phyloP scores from a whole-genome alignment of 2,329 filamentous ascomycete genomes.

The Mollisia scopiformis region DNA sequence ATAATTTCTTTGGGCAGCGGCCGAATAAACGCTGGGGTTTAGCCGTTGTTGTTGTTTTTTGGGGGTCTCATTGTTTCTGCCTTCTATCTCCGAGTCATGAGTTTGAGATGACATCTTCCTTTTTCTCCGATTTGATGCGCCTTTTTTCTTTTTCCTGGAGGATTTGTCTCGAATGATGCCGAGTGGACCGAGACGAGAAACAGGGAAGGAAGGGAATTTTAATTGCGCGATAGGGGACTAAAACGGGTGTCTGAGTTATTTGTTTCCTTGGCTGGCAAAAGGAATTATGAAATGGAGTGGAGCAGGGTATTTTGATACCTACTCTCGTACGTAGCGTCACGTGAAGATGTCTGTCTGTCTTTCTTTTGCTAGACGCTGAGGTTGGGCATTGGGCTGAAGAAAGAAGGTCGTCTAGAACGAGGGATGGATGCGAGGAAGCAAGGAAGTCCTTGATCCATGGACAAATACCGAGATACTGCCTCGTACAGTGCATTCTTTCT shows the following conservation, averaged over 20 bases:
- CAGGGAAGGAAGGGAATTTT: background rate
- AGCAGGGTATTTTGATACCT: background rate
- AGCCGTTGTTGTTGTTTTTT: background rate
- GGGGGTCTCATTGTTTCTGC: background rate
- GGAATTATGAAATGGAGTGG: background rate
- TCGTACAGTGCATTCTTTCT: background rate
- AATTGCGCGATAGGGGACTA: background rate
- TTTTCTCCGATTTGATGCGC: background rate
- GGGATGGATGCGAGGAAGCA: background rate
- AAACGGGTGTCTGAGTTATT: too few relatives aligned
- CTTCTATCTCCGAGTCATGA: background rate
- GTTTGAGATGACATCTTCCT: background rate
- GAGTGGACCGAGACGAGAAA: background rate
- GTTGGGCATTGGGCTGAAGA: background rate
- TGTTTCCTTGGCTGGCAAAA: too few relatives aligned
- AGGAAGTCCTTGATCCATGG: too few relatives aligned
- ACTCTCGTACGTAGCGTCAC: background rate
- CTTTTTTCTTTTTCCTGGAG: background rate
- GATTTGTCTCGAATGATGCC: background rate
- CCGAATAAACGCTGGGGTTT: too few relatives aligned
- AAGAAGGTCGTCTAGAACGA: background rate
- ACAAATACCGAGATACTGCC: background rate
- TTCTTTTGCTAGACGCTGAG: background rate
- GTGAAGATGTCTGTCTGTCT: background rate
- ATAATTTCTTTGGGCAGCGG: too few relatives aligned